These are phyloP conservation scores for Phytomonas francai DNA, from an alignment of 208 protist species.

Conservation along the genomic window DNA sequence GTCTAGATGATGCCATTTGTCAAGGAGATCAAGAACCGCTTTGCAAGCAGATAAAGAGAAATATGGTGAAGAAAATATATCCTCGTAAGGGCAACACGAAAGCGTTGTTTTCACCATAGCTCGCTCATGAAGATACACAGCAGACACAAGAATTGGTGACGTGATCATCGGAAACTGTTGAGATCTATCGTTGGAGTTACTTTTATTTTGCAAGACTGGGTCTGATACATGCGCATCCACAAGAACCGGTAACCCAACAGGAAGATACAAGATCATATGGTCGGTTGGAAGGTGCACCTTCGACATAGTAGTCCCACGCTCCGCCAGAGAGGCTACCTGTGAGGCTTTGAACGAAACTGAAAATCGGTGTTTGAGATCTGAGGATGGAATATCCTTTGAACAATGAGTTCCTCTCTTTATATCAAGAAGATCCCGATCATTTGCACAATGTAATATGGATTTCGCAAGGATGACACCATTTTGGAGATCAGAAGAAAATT, in stretches of 20 bases:
- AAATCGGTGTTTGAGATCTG: not conserved
- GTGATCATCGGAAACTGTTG: not conserved
- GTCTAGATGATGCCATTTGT: not conserved
- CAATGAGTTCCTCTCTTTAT: not conserved
- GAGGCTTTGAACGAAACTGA: not conserved
- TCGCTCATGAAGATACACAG: not conserved
- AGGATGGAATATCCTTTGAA: not conserved
- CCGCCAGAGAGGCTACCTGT: not conserved
- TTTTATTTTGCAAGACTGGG: not conserved
- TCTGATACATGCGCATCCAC: not conserved
- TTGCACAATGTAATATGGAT: not conserved
- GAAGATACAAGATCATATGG: not conserved
- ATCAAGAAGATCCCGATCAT: not conserved
- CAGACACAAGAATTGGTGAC: not conserved
- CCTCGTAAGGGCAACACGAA: not conserved
- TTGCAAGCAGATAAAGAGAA: not conserved
- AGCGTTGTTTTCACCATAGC: not conserved
- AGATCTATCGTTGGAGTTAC: not conserved
- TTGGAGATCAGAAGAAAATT: constrained; percentile 2
- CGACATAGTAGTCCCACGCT: not conserved
- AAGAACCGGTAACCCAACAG: not conserved
- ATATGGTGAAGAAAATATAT: not conserved
- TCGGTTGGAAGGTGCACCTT: not conserved
- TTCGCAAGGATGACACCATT: not conserved
- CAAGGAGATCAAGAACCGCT: not conserved